Conservation (phyloP, 1,284 basidiomycete genomes). For the Exobasidium rhododendri region DNA sequence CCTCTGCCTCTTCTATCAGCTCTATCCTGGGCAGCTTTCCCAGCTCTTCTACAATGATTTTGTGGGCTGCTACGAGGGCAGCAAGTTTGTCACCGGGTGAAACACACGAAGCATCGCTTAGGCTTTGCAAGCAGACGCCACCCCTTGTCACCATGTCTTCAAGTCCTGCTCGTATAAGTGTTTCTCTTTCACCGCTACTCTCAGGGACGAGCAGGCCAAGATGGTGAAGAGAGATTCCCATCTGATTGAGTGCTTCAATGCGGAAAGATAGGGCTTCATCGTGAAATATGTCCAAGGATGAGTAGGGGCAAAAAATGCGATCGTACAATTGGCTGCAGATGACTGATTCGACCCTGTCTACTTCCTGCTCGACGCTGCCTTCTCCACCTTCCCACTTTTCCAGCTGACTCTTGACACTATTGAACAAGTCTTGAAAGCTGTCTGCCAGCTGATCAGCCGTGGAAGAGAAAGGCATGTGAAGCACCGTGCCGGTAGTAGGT, state of each 20-base stretch:
- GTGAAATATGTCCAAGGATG: slow-evolving; percentile 75
- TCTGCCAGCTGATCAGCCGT: slow-evolving; percentile 57
- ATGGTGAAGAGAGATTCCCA: slow-evolving; percentile 80
- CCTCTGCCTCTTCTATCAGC: slow-evolving; percentile 17
- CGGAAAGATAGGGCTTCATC: slow-evolving; percentile 82
- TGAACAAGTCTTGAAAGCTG: slow-evolving; percentile 71
- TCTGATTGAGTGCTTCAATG: slow-evolving; percentile 81
- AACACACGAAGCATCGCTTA: slow-evolving; percentile 63
- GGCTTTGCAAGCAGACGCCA: slow-evolving; percentile 72
- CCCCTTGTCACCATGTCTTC: slow-evolving; percentile 65
- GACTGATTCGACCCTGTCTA: slow-evolving; percentile 70
- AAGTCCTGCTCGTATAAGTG: slow-evolving; percentile 12
- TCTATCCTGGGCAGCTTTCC: slow-evolving; percentile 22
- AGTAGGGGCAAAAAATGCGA: slow-evolving; percentile 64
- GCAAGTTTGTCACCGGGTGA: slow-evolving; percentile 75
- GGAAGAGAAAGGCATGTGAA: slow-evolving; percentile 51
- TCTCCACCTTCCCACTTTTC: slow-evolving; percentile 8
- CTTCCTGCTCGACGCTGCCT: slow-evolving; percentile 55
- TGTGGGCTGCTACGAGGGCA: slow-evolving; percentile 76
- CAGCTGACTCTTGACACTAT: slow-evolving; percentile 57
- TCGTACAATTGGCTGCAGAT: slow-evolving; percentile 73
- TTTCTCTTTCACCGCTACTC: not conserved
- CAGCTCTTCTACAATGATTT: slow-evolving; percentile 69
- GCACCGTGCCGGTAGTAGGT: slow-evolving; percentile 52
- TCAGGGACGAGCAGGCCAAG: slow-evolving; percentile 72